phyloP scores from a whole-genome alignment of 768 basidiomycete species.

The Boletus sp. region DNA sequence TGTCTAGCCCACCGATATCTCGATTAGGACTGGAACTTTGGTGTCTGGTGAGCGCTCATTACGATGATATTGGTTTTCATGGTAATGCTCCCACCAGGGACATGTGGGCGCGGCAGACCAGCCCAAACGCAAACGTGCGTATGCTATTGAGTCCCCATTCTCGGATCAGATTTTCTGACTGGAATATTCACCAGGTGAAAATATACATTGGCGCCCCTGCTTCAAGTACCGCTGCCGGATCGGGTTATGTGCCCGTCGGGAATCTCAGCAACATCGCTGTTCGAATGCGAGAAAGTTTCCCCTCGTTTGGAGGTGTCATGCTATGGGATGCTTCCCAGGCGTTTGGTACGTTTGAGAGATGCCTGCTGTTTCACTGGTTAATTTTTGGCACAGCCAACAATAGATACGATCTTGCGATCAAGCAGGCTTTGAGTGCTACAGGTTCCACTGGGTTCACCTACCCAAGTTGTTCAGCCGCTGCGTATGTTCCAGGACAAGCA shows the following conservation, averaged over 20 bases:
- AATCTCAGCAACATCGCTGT: conserved; percentile 34
- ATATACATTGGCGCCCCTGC: conserved; percentile 44
- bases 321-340: conserved; percentile 46
- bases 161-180: not conserved
- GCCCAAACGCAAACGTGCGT: conserved; percentile 39
- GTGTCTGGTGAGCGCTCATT: conserved; percentile 25
- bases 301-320: conserved; percentile 44
- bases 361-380: not conserved
- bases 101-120: conserved; percentile 41
- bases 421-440: conserved; percentile 54
- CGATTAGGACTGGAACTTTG: conserved; percentile 46
- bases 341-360: conserved; percentile 15
- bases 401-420: conserved; percentile 58
- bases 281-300: conserved; percentile 36
- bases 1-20: not conserved
- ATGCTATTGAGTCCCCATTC: not conserved
- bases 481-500: conserved; percentile 45
- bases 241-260: conserved; percentile 34
- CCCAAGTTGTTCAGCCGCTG: conserved; percentile 56
- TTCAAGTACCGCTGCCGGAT: conserved; percentile 40
- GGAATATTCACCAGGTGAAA: conserved; percentile 29
- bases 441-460: conserved; percentile 69
- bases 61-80: not conserved
- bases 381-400: conserved; percentile 42
- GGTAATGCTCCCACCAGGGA: conserved; percentile 36